Conservation (phyloP, 305 asterid genomes). For the Ilex paraguariensis region DNA sequence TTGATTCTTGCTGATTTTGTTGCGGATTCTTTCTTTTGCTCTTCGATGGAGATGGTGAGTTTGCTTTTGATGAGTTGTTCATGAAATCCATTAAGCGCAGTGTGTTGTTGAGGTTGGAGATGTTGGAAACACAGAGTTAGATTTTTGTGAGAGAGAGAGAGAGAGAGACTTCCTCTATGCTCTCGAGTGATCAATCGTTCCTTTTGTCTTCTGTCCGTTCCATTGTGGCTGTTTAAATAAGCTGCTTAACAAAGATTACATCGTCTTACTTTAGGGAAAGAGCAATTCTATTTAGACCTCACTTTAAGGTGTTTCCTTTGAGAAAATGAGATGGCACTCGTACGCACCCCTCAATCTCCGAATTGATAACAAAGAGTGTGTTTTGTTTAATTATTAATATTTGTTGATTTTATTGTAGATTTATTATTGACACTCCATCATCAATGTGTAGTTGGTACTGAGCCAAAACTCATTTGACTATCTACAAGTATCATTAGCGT, state of each 20-base stretch:
- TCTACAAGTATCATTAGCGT: too few species aligned
- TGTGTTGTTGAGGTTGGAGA: neutral
- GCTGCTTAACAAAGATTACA: neutral
- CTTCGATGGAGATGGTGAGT: conserved; percentile 21
- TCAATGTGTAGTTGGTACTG: too few species aligned
- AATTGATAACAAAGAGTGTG: too few species aligned
- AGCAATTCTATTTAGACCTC: neutral
- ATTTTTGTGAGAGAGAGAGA: conserved; percentile 1
- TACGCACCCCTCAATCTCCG: too few species aligned
- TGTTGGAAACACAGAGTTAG: conserved; percentile 4
- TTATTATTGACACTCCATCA: too few species aligned
- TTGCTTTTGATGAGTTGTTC: conserved; percentile 12
- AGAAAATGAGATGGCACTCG: too few species aligned
- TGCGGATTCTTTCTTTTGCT: conserved; percentile 23
- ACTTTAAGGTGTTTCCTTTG: conserved; percentile 9
- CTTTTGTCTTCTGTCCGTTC: conserved; percentile 13
- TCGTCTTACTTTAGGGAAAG: neutral
- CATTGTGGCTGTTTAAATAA: conserved; percentile 32
- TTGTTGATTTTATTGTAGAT: too few species aligned
- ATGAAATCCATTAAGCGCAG: conserved; percentile 15
- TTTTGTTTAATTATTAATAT: too few species aligned
- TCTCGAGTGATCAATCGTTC: neutral
- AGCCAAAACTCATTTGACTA: too few species aligned
- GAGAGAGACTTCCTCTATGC: neutral
- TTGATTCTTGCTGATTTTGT: conserved; percentile 14